Percentiles rank a stretch among this genome's conserved stretches.
phyloP scores from a whole-genome alignment of 23 red algal genomes.

The Gracilaria domingensis region DNA sequence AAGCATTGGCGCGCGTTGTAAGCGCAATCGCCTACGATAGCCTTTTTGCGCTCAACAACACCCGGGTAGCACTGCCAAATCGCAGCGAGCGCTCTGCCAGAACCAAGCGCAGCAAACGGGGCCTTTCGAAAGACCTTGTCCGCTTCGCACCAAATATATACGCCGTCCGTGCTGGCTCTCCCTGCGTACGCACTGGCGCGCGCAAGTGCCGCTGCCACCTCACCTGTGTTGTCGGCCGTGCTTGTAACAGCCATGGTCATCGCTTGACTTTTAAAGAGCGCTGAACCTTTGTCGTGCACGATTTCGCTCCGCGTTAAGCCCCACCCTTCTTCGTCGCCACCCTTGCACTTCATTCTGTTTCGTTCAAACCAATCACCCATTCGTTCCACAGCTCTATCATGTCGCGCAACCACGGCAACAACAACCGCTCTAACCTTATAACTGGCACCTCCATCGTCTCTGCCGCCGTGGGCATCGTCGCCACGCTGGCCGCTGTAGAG shows the following conservation, averaged over 20 bases:
- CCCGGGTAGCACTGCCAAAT: not conserved
- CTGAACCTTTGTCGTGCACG: not conserved
- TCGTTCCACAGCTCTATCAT: not conserved
- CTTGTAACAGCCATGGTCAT: not conserved
- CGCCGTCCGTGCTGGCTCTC: not conserved
- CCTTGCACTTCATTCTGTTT: not conserved
- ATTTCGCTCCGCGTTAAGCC: not conserved
- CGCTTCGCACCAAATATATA: no score
- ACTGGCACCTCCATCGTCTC: slow-evolving; percentile 45
- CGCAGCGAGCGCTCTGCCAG: not conserved
- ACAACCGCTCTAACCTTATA: slow-evolving; percentile 27
- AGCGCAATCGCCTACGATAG: no score
- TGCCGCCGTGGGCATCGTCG: slow-evolving; percentile 63
- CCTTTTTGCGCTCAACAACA: no score
- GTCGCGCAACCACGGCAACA: slow-evolving; percentile 50
- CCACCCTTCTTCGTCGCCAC: not conserved
- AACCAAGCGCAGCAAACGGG: no score
- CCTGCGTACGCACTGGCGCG: not conserved
- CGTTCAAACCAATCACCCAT: no score
- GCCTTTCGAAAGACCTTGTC: no score
- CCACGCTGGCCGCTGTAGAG: slow-evolving; percentile 49
- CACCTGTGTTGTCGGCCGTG: not conserved
- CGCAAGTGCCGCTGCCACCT: not conserved
- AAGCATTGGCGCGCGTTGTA: no score
- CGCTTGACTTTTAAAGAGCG: not conserved